Conservation (phyloP, 805 yeast species). For the Zygoascus ofunaensis region DNA sequence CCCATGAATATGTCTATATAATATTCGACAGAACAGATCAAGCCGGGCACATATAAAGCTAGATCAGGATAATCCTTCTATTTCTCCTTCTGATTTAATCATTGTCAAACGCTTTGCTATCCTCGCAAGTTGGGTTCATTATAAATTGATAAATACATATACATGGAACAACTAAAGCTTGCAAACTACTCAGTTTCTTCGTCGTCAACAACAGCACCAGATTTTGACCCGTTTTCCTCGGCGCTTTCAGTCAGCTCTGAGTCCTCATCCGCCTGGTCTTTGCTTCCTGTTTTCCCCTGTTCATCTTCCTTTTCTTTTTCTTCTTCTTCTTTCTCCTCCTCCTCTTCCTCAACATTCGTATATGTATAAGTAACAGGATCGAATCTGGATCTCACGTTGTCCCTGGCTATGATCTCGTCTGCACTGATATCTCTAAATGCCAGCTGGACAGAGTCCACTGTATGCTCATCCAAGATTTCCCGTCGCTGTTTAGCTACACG, state of each 20-base stretch:
- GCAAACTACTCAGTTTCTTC: background rate
- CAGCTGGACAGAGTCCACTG: conserved; percentile 53
- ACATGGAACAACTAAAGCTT: no score
- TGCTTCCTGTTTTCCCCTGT: background rate
- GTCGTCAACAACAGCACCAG: background rate
- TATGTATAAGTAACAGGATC: conserved; percentile 75
- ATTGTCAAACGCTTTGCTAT: no score
- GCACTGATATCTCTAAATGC: conserved; percentile 65
- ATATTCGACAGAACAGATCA: no score
- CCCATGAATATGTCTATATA: no score
- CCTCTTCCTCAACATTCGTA: conserved; percentile 42
- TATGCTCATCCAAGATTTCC: conserved; percentile 46
- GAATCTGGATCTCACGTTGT: conserved; percentile 53
- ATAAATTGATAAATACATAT: no score
- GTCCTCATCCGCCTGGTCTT: background rate
- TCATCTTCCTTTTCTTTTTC: background rate
- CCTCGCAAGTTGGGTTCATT: no score
- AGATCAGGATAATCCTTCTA: no score
- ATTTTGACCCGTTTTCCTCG: background rate
- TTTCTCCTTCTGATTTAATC: no score
- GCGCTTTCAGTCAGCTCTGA: background rate
- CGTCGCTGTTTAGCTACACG: conserved; percentile 49
- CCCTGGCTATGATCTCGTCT: conserved; percentile 58
- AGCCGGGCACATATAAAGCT: no score
- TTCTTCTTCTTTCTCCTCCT: conserved; percentile 25